Evolutionary conservation across 768 basidiomycete species (phyloP), one percentile per base, ranked within the genome.

Genomic region (Lactarius pseudohatsudake): DNA sequence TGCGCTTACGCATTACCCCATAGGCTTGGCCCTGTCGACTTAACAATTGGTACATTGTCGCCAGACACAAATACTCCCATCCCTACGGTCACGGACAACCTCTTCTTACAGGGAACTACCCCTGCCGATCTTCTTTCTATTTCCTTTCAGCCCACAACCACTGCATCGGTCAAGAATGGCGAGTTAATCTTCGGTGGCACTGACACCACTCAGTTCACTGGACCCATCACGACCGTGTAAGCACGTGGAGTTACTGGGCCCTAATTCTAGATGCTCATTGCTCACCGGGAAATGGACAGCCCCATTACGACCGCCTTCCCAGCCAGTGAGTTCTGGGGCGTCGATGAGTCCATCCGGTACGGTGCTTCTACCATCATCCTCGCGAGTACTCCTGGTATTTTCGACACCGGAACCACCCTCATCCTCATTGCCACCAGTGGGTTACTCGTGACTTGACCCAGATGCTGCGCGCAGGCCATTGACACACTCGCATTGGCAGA

Each of bases 1-100:
- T 22, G 4, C 40, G 10, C 8, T 36, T 18, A 40, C 45, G 20
- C 22, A 58, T 59, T 26, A 16, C 38, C 57, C 20, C 38, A 57
- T 64, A 89, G 86, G 18, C 82, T 89, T 65, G 88, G 88, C 22
- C 88, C 88, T 28, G 75, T 78, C 16, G 80, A 75, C 61, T 78
- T 89, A 54, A 88, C 88, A 1, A n/a, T 74, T 76, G 80, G 75
- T 34, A 80, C 79, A 5, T 72, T 81, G 73, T 30, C 53, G 47
- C 62, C 61, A 50, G 3, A 69, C 72, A 2, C 71, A 11, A 0
- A 22, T 30, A 60, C 61, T 40, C 70, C 70, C 28, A 79, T 86
- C 65, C 84, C 84, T 11, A 85, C 86, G 9, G 84, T 70, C 56
- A 76, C 73, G 7, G 75, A 78, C 72, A 78, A 74, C 70, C 75